These are phyloP conservation scores for Bondarzewia mesenterica DNA, from an alignment of 1,284 basidiomycete genomes.

Conservation along the genomic window DNA sequence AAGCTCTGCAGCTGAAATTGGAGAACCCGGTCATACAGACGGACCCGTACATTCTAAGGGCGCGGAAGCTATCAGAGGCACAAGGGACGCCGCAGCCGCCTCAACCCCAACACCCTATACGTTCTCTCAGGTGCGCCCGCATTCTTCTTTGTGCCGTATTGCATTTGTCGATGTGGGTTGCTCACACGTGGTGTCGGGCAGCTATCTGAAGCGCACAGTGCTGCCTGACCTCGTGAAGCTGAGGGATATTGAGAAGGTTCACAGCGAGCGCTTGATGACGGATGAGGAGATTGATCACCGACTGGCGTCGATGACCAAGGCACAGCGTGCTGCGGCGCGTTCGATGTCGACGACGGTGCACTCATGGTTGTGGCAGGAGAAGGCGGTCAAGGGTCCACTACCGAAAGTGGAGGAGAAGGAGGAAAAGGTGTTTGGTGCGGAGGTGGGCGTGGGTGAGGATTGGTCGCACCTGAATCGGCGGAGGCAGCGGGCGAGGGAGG, in stretches of 20 bases:
- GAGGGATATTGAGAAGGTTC: slow-evolving; percentile 36
- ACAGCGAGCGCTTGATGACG: slow-evolving; percentile 25
- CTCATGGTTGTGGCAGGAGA: slow-evolving; percentile 32
- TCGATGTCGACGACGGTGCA: slow-evolving; percentile 16
- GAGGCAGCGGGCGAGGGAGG: slow-evolving; percentile 31
- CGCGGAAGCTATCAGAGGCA: slow-evolving; percentile 3
- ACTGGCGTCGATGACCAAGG: slow-evolving; percentile 21
- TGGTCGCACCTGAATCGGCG: slow-evolving; percentile 48
- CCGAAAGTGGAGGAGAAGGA: neutral
- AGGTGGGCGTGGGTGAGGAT: slow-evolving; percentile 46
- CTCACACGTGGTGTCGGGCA: slow-evolving; percentile 16
- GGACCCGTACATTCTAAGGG: slow-evolving; percentile 2
- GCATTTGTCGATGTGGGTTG: too few species aligned
- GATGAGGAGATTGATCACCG: slow-evolving; percentile 21
- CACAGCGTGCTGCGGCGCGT: slow-evolving; percentile 15
- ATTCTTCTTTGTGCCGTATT: neutral
- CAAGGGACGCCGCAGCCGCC: slow-evolving; percentile 24
- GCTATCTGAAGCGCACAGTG: slow-evolving; percentile 50
- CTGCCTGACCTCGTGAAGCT: slow-evolving; percentile 37
- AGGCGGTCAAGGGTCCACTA: slow-evolving; percentile 2
- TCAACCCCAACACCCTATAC: slow-evolving; percentile 36
- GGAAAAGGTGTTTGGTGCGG: slow-evolving; percentile 22
- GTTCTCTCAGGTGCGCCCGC: slow-evolving; percentile 41
- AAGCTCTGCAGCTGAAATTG: slow-evolving; percentile 25
- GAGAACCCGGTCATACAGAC: slow-evolving; percentile 16